phyloP scores from a whole-genome alignment of 2,329 filamentous ascomycete species.

The Dactylella cylindrospora region DNA sequence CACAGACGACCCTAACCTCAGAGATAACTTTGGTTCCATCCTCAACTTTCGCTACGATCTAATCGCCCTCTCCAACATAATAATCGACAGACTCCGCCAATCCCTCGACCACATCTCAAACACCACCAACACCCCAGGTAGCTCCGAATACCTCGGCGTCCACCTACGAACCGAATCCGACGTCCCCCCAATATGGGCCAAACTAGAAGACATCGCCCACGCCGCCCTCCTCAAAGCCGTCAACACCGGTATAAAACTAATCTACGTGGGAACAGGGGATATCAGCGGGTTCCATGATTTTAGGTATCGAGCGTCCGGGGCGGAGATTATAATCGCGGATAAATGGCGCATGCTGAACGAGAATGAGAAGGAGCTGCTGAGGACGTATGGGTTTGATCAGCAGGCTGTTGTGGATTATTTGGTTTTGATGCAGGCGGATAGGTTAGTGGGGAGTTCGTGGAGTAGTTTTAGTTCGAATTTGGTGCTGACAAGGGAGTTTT shows the following conservation, averaged over 20 bases:
- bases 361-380: conserved; percentile 51
- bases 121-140: conserved; percentile 43
- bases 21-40: conserved; percentile 55
- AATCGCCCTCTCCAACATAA: conserved; percentile 53
- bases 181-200: conserved; percentile 9
- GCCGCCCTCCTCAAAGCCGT: conserved; percentile 53
- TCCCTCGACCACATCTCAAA: conserved; percentile 46
- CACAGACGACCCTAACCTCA: conserved; percentile 56
- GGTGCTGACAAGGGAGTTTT: conserved; percentile 7
- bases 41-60: conserved; percentile 55
- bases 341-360: conserved; percentile 52
- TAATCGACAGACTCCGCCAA: conserved; percentile 52
- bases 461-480: conserved; percentile 28
- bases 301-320: conserved; percentile 55
- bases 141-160: conserved; percentile 53
- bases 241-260: conserved; percentile 51
- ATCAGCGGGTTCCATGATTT: no score
- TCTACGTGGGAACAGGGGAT: no score
- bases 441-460: conserved; percentile 52
- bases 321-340: conserved; percentile 52
- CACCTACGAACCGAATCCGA: conserved; percentile 58
- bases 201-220: conserved; percentile 6
- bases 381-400: conserved; percentile 55
- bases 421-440: conserved; percentile 53
- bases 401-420: conserved; percentile 55